A percentile compares a stretch with the other conserved stretches of the same genome.
Conservation (phyloP, 2,329 filamentous ascomycete species). For the Nannizziopsis arthrosporioides region DNA sequence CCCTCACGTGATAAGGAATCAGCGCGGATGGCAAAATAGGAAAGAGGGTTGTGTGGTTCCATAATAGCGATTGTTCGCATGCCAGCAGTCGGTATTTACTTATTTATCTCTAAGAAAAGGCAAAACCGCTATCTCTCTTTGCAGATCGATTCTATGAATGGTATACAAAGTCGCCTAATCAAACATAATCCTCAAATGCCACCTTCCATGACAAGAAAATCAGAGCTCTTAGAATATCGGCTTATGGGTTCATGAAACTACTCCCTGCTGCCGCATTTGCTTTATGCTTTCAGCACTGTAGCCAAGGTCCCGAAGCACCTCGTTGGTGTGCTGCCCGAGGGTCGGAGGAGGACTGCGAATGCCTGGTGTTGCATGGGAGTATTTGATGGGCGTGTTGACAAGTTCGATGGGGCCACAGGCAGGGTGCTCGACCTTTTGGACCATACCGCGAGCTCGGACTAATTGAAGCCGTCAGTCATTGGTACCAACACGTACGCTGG, state of each 20-base stretch:
- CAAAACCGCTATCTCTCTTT: neutral
- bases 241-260: conserved; percentile 42
- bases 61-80: too few species aligned
- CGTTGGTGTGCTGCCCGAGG: conserved; percentile 75
- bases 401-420: conserved; percentile 76
- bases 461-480: conserved; percentile 7
- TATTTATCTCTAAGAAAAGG: too few species aligned
- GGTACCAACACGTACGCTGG: neutral
- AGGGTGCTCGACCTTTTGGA: conserved; percentile 73
- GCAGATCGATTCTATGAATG: neutral
- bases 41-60: too few species aligned
- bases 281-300: conserved; percentile 49
- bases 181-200: neutral
- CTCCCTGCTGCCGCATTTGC: conserved; percentile 52
- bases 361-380: conserved; percentile 66
- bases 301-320: conserved; percentile 55
- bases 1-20: conserved; percentile 4
- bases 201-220: neutral
- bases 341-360: conserved; percentile 70
- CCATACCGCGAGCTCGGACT: conserved; percentile 71
- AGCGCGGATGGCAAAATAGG: neutral
- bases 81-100: too few species aligned
- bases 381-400: conserved; percentile 91
- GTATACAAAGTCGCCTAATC: neutral
- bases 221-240: neutral